Evolutionary conservation across 305 asterid genomes (phyloP).

Genomic region (Stenogyne calaminthoides): DNA sequence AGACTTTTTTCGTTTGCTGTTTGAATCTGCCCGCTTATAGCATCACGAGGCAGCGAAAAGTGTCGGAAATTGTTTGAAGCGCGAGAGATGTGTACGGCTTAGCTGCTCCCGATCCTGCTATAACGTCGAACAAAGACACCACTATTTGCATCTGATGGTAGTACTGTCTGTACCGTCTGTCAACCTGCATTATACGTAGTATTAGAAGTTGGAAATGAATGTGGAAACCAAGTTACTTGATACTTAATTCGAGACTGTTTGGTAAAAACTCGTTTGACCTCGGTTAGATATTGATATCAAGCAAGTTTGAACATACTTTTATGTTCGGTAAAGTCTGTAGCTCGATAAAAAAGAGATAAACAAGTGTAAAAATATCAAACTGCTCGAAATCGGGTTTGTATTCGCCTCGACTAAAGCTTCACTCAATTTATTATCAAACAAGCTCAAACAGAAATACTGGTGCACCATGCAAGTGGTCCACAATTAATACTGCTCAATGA

Average conservation of each 20-base stretch:
- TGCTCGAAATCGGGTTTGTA: too few relatives aligned
- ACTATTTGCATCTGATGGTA: conserved; percentile 89
- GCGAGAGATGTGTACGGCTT: conserved; percentile 88
- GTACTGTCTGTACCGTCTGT: conserved; percentile 74
- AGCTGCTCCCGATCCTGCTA: conserved; percentile 83
- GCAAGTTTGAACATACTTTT: too few relatives aligned
- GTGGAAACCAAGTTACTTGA: not conserved
- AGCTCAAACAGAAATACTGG: too few relatives aligned
- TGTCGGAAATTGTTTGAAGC: conserved; percentile 83
- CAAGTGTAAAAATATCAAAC: too few relatives aligned
- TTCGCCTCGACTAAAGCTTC: too few relatives aligned
- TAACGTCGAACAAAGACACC: conserved; percentile 71
- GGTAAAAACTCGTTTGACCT: too few relatives aligned
- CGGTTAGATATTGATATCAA: too few relatives aligned
- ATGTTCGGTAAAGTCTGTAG: too few relatives aligned
- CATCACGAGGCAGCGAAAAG: conserved; percentile 85
- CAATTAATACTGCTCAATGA: not conserved
- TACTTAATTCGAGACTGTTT: too few relatives aligned
- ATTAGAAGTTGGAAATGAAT: not conserved
- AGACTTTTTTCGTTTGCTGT: conserved; percentile 57
- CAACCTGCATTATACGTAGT: conserved; percentile 52
- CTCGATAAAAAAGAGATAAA: too few relatives aligned
- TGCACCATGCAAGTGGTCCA: too few relatives aligned
- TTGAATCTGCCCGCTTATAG: conserved; percentile 68
- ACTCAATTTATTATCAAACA: too few relatives aligned